Evolutionary conservation across 2,329 filamentous ascomycete genomes (phyloP), one percentile per base, ranked within the genome.

Genomic region (Epichloe glyceriae): DNA sequence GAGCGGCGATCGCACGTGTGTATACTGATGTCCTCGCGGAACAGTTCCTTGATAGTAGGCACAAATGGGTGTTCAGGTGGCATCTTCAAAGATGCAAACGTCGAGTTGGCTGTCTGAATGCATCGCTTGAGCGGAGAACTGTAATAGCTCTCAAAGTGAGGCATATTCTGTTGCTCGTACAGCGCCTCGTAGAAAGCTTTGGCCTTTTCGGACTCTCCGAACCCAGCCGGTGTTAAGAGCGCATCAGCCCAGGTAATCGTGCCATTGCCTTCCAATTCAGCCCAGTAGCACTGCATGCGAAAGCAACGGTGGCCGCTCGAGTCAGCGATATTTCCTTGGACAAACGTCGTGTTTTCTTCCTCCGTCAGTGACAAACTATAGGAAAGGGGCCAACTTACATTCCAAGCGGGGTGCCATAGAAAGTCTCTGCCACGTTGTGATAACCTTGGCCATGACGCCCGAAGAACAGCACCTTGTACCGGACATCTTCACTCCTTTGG

Each of bases 361-460:
- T 7, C 3, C 10, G 10, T 38, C 6, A 7, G 1, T 17, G 5
- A 4, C 5, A n/a, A n/a, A 8, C 2, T 10, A 1, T 22, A 20
- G 17, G 4, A 37, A 45, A 26, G 22, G 17, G 67, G 15, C 19
- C 30, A 11, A 67, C 76, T 58, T 63, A 78, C 78, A 61, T 86
- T 82, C 83, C 83, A 86, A 3, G 78, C 79, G 1, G 79, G 0
- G 82, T 86, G 45, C 82, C 82, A 57, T 84, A 86, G 62, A 73
- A 83, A 30, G 71, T 69, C 64, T 86, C 80, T 14, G 82, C 83
- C 6, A 72, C 73, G 55, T 81, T 82, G 55, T 81, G 77, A 57
- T 69, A 79, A 12, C 84, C 84, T 64, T 88, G 76, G 20, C 84
- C 85, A 60, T 88, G 85, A 39, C 85, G 78, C 3, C 78, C 83